Evolutionary conservation across 2,329 filamentous ascomycete species (phyloP).

Genomic region (Aspergillus neoniger): DNA sequence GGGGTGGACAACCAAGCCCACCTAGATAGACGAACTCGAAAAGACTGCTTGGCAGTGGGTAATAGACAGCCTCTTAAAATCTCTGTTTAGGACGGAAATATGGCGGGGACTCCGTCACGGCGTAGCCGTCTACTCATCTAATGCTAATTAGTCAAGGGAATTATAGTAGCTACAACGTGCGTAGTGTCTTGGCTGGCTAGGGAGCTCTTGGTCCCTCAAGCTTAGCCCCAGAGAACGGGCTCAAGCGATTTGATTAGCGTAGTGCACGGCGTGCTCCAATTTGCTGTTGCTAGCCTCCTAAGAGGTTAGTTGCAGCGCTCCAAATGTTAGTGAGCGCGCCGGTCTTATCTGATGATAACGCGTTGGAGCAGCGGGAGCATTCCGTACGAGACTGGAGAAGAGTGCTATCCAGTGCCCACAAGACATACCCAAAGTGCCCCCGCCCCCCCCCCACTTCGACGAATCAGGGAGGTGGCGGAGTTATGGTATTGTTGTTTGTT

Average conservation of each 20-base stretch:
- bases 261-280: neutral
- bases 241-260: neutral
- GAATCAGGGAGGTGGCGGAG: neutral
- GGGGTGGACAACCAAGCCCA: slow-evolving; percentile 7
- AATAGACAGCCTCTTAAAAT: neutral
- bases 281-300: neutral
- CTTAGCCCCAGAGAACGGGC: neutral
- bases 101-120: neutral
- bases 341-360: neutral
- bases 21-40: slow-evolving; percentile 3
- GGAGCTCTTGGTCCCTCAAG: neutral
- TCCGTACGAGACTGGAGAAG: neutral
- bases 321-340: neutral
- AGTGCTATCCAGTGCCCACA: neutral
- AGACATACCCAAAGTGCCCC: neutral
- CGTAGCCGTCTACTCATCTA: neutral
- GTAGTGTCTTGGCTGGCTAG: neutral
- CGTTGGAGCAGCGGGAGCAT: neutral
- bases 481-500: neutral
- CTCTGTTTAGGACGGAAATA: neutral
- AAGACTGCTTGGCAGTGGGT: slow-evolving; percentile 6
- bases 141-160: neutral
- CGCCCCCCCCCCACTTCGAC: neutral
- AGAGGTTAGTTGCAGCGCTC: slow-evolving; percentile 3
- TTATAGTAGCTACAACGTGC: neutral